phyloP scores from a whole-genome alignment of 371 early-diverging fungal species.

The Mucor lusitanicus region DNA sequence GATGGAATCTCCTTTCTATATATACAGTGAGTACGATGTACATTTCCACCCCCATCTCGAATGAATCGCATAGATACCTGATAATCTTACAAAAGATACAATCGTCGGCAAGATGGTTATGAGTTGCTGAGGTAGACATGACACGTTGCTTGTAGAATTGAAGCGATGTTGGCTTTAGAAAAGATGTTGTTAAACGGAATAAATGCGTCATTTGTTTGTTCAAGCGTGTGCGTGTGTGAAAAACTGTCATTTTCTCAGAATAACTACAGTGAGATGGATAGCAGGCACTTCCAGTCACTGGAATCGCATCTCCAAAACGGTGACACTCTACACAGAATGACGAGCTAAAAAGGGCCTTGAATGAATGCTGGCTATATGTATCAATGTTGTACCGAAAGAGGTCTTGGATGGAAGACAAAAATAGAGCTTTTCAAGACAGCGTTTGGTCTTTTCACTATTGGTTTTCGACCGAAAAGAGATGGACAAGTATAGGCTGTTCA shows the following conservation, averaged over 20 bases:
- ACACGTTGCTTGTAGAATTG: constrained; percentile 8
- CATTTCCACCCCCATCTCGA: neutral
- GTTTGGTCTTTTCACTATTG: too few species aligned
- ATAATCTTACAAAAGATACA: constrained; percentile 95
- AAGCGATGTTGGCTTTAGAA: neutral
- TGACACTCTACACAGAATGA: too few species aligned
- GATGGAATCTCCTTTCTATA: constrained; percentile 81
- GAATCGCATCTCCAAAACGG: neutral
- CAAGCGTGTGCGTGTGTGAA: constrained; percentile 1
- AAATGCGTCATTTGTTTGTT: constrained; percentile 11
- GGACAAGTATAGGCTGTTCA: too few species aligned
- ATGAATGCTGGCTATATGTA: too few species aligned
- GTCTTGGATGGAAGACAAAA: too few species aligned
- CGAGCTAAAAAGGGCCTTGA: too few species aligned
- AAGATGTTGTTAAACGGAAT: constrained; percentile 6
- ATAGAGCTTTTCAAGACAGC: too few species aligned
- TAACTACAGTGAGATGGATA: too few species aligned
- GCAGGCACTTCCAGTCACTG: neutral
- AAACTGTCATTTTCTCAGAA: neutral
- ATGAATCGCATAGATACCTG: constrained; percentile 33
- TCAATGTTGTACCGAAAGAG: too few species aligned
- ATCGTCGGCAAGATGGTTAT: constrained; percentile 36
- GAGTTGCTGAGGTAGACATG: constrained; percentile 20
- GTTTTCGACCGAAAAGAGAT: too few species aligned
- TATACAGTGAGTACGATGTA: neutral